Base-by-base conservation (phyloP, 306 rosid species). In the Lupinus albus region DNA sequence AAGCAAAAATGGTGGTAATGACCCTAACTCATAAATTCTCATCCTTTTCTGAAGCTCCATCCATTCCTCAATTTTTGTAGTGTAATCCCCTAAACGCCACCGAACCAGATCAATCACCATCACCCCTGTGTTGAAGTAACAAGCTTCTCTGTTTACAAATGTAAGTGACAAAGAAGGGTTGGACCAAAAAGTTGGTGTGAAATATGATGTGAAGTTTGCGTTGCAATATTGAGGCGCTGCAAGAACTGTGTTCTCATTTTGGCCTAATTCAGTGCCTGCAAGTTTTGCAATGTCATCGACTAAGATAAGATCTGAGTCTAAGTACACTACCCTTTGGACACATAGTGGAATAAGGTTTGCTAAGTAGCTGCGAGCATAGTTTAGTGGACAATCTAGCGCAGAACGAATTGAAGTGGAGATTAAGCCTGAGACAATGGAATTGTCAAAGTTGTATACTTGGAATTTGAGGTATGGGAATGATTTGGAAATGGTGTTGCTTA, bases 211-310 rank as follows among this genome's bases (percentile, higher is more conserved):
- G 87, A 94, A 90, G 52, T 94, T 94, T 5, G 99, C 99, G 70
- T 90, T 94, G 83, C 99, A 94, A 54, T 94, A 88, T 13, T 94
- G 96, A 0, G 99, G 99, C 0, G 99, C 99, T 5, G 99, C 99
- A 2, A 94, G 72, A 1, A 90, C 85, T 0, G 81, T 1, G 12
- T 32, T n/a, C 2, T 65, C 62, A 0, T 32, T 11, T 2, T 65
- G 60, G 0, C 79, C 75, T 5, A 94, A 75, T 0, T 82, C 75
- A 0, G 86, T 94, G 28, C 81, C 82, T 2, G 96, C 84, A 12
- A 94, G 95, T n/a, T 85, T 94, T 0, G 84, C 77, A 2, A 94
- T 94, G 81, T 94, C 99, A 64, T 94, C 97, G 3, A 94, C 96
- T 0, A 94, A 84, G 4, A 94, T 61, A 18, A 94, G 91, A 71